These are phyloP conservation scores for Leucocoprinus birnbaumii DNA, from an alignment of 768 basidiomycete species.

Conservation along the genomic window DNA sequence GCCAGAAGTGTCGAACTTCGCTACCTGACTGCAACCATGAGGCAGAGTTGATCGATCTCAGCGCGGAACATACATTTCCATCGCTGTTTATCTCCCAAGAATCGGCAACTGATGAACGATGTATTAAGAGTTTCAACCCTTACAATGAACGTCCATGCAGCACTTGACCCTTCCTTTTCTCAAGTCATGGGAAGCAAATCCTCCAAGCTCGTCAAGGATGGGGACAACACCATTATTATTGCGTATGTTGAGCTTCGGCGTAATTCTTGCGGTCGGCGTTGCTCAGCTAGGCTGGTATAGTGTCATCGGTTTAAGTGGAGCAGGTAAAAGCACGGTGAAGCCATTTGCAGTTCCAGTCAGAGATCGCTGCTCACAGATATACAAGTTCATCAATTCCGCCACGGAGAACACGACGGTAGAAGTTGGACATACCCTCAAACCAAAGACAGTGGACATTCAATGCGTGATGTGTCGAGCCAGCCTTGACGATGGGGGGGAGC, in stretches of 20 bases:
- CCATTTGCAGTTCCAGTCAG: neutral
- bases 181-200: neutral
- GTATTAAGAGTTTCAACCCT: neutral
- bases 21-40: neutral
- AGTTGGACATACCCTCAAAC: slow-evolving; percentile 2
- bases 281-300: neutral
- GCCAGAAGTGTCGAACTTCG: neutral
- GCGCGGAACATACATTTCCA: neutral
- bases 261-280: neutral
- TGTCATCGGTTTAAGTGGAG: slow-evolving; percentile 4
- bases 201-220: neutral
- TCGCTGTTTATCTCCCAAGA: neutral
- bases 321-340: slow-evolving; percentile 6
- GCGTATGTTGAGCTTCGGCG: neutral
- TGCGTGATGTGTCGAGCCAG: slow-evolving; percentile 5
- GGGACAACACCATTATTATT: neutral
- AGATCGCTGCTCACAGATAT: neutral
- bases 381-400: slow-evolving; percentile 14
- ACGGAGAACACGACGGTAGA: neutral
- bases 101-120: neutral
- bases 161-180: neutral
- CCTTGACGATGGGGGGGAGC: neutral
- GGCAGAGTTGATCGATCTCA: neutral
- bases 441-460: slow-evolving; percentile 3
- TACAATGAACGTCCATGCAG: neutral